Base-by-base conservation (phyloP, 148 eudicot genomes). In the Suaeda aralocaspica region DNA sequence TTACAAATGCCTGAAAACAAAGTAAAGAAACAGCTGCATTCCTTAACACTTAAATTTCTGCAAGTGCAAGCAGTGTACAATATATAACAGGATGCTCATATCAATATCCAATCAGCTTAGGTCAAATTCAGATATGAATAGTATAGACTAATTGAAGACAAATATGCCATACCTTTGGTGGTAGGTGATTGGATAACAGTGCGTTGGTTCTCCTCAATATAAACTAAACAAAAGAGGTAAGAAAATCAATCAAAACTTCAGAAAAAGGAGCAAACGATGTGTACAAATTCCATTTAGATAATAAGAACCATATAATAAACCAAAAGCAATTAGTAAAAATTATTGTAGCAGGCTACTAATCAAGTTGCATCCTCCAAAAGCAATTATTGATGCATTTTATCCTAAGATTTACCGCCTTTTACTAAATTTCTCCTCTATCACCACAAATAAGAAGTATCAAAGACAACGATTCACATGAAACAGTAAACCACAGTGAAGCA, bases 141-240 rank as follows among this genome's bases (percentile, higher is more conserved):
- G n/a, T n/a, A n/a, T n/a, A n/a, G n/a, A n/a, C 57, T 61, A 42
- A 64, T 45, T 41, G 26, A 22, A 65, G 41, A 49, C 18, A 5
- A 30, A 67, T n/a, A 31, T 25, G 46, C 19, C n/a, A 72, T 84
- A 95, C 99, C 99, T 95, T 95, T 75, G 99, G 99, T 67, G 99
- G 99, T 74, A 95, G 78, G 83, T 95, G 99, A 83, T 91, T 95
- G 6, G 99, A 95, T 70, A 95, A 79, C 74, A 95, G 67, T 19
- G 97, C 90, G 79, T 95, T 95, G 28, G 99, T 91, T 81, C 99
- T 89, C 80, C 99, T 85, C 86, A 95, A 72, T 77, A 95, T 89
- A 81, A 95, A 95, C 99, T 95, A 97, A 24, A 66, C 61, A 31
- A 55, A 72, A 64, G 26, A 46, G 56, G 50, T 51, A 9, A 60